These are phyloP conservation scores for Macrolepiota dolichaula DNA, from an alignment of 768 basidiomycete species.

Conservation along the genomic window DNA sequence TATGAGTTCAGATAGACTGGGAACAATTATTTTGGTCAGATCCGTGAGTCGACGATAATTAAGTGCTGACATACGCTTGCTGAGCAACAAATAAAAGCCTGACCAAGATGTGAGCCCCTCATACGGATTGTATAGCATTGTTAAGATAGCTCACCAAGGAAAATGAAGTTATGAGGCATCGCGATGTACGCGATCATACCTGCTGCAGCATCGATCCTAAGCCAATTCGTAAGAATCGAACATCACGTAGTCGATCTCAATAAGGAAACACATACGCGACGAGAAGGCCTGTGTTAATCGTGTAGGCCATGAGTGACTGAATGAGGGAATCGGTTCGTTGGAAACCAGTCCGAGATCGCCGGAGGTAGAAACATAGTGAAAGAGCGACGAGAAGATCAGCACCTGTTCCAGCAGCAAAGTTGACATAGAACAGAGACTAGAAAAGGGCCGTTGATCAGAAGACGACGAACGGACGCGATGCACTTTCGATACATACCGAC, in stretches of 20 bases:
- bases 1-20: slow-evolving; percentile 58
- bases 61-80: slow-evolving; percentile 39
- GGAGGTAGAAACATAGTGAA: slow-evolving; percentile 46
- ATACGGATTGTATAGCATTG: background rate
- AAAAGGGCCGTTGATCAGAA: background rate
- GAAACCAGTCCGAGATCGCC: slow-evolving; percentile 49
- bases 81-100: slow-evolving; percentile 49
- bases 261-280: slow-evolving; percentile 31
- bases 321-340: slow-evolving; percentile 50
- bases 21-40: background rate
- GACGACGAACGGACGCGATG: background rate
- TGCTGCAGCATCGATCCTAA: slow-evolving; percentile 42
- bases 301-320: slow-evolving; percentile 44
- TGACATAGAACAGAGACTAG: slow-evolving; percentile 48
- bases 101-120: background rate
- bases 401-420: slow-evolving; percentile 46
- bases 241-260: background rate
- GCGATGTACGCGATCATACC: slow-evolving; percentile 44
- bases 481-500: slow-evolving; percentile 26
- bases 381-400: slow-evolving; percentile 51
- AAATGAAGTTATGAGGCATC: slow-evolving; percentile 56
- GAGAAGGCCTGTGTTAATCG: slow-evolving; percentile 51
- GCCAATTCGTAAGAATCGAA: background rate
- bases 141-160: slow-evolving; percentile 35
- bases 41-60: background rate